These are phyloP conservation scores for Flaveria bidentis DNA, from an alignment of 129 eudicot genomes.

Conservation along the genomic window DNA sequence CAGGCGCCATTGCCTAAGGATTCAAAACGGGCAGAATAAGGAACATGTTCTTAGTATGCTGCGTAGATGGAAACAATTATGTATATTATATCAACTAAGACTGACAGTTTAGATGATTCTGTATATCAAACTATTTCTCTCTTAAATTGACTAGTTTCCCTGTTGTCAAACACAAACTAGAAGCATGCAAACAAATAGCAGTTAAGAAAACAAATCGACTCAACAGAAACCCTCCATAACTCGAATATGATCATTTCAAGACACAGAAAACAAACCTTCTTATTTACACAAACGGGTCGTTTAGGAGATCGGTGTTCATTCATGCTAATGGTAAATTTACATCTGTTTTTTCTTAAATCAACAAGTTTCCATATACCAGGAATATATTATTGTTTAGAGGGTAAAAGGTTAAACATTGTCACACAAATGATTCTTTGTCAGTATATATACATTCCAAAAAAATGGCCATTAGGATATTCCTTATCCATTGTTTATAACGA, in stretches of 20 bases:
- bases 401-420: no score
- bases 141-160: not conserved
- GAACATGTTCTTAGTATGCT: not conserved
- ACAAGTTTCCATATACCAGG: no score
- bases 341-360: no score
- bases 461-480: constrained; percentile 21
- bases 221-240: no score
- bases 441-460: not conserved
- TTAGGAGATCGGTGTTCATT: no score
- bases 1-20: constrained; percentile 11
- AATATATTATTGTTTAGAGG: no score
- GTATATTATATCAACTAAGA: constrained; percentile 11
- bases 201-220: no score
- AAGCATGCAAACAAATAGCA: not conserved
- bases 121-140: not conserved
- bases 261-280: no score
- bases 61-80: constrained; percentile 20
- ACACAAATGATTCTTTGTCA: not conserved
- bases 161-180: not conserved
- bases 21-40: constrained; percentile 5
- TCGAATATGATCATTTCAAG: no score
- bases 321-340: no score
- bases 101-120: not conserved
- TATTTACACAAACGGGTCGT: no score
- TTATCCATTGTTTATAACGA: constrained; percentile 2